These are phyloP conservation scores for Fusarium sp. DNA, from an alignment of 2,329 filamentous ascomycete genomes.

Conservation along the genomic window DNA sequence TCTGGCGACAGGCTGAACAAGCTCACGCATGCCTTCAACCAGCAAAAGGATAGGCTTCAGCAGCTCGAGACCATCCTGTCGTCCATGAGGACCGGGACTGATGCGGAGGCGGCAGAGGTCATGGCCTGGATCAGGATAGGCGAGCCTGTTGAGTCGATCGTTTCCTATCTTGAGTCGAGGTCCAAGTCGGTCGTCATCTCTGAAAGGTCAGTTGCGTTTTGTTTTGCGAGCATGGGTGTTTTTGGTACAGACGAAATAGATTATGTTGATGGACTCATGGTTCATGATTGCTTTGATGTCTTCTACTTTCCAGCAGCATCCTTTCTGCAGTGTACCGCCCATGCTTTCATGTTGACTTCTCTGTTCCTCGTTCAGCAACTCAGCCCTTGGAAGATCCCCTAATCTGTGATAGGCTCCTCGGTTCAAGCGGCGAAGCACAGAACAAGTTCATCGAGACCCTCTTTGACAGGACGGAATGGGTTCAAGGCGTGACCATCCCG, in stretches of 20 bases:
- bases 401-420: background rate
- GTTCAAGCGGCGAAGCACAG: background rate
- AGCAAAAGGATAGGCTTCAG: slow-evolving; percentile 17
- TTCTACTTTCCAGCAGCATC: background rate
- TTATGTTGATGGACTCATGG: background rate
- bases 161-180: slow-evolving; percentile 20
- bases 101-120: slow-evolving; percentile 22
- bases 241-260: background rate
- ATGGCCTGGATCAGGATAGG: slow-evolving; percentile 28
- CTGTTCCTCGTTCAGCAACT: too few species aligned
- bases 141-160: slow-evolving; percentile 13
- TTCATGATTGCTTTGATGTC: background rate
- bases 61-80: slow-evolving; percentile 26
- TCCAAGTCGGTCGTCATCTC: slow-evolving; percentile 1
- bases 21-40: slow-evolving; percentile 11
- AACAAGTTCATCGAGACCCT: slow-evolving; percentile 21
- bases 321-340: background rate
- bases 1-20: slow-evolving; percentile 23
- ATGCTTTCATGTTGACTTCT: background rate
- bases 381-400: background rate
- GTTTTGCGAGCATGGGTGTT: background rate
- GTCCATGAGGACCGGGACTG: slow-evolving; percentile 11
- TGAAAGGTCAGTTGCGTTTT: slow-evolving; percentile 3
- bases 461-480: slow-evolving; percentile 16
- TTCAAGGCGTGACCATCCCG: slow-evolving; percentile 3